Percentiles rank a stretch among this genome's conserved stretches.
These are phyloP conservation scores for Saturnispora besseyi DNA, from an alignment of 805 yeast genomes.

Conservation along the genomic window DNA sequence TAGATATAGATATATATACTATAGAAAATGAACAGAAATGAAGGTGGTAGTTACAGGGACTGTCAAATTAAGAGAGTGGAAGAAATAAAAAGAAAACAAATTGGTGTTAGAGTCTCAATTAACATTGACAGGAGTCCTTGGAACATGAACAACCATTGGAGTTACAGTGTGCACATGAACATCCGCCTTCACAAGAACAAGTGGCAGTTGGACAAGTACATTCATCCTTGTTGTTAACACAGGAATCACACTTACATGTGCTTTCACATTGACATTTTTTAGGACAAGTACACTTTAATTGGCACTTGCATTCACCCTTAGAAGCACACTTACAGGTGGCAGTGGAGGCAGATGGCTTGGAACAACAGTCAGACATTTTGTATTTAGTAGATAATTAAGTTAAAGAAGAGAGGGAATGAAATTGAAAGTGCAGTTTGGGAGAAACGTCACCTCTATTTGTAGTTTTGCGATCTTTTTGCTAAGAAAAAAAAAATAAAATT, in stretches of 20 bases:
- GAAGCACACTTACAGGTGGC: neutral
- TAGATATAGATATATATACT: too few species aligned
- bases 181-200: slow-evolving; percentile 8
- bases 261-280: slow-evolving; percentile 11
- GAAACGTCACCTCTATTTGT: neutral
- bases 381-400: too few species aligned
- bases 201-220: slow-evolving; percentile 10
- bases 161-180: slow-evolving; percentile 8
- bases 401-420: too few species aligned
- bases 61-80: too few species aligned
- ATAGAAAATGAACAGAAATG: too few species aligned
- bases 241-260: slow-evolving; percentile 10
- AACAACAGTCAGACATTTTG: slow-evolving; percentile 1
- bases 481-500: neutral
- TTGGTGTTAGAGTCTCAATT: neutral
- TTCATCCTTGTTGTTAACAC: slow-evolving; percentile 4
- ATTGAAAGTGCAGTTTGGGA: neutral
- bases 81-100: too few species aligned
- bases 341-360: neutral
- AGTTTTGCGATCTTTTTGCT: slow-evolving; percentile 3
- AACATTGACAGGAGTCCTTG: neutral
- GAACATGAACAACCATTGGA: slow-evolving; percentile 1
- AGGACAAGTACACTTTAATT: slow-evolving; percentile 9
- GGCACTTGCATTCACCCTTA: neutral
- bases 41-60: too few species aligned